A percentile compares a stretch with the other conserved stretches of the same genome.
Evolutionary conservation across 192 early-diverging fungal genomes (phyloP).

Genomic region (Oehlia diaphana): DNA sequence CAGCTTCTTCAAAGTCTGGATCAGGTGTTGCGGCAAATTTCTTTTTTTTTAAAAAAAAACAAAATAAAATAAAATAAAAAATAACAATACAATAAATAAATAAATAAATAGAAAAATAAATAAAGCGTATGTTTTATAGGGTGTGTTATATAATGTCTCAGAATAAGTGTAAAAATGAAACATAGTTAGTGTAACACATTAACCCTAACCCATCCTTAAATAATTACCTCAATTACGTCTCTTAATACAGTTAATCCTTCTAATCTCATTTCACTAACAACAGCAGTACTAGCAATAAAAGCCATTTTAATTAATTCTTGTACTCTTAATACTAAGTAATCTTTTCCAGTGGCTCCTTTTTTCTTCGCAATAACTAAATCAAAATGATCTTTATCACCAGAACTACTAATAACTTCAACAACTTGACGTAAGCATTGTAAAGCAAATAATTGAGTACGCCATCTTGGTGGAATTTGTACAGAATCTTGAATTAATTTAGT

Average conservation of each 20-base stretch:
- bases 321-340: slow-evolving; percentile 75
- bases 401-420: slow-evolving; percentile 58
- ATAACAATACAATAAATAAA: too few species aligned
- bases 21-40: slow-evolving; percentile 77
- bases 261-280: slow-evolving; percentile 69
- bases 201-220: slow-evolving; percentile 9
- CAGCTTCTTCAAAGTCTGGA: slow-evolving; percentile 83
- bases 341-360: slow-evolving; percentile 54
- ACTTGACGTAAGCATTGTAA: slow-evolving; percentile 70
- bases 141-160: too few species aligned
- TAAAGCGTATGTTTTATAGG: too few species aligned
- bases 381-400: slow-evolving; percentile 64
- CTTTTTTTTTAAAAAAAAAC: slow-evolving; percentile 4
- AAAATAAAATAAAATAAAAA: background rate
- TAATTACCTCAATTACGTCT: slow-evolving; percentile 64
- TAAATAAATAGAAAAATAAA: too few species aligned
- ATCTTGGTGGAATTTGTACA: slow-evolving; percentile 56
- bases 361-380: slow-evolving; percentile 63
- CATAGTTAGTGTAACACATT: background rate
- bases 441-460: slow-evolving; percentile 83
- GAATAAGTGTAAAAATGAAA: too few species aligned
- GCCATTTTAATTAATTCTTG: slow-evolving; percentile 88
- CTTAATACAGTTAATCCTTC: slow-evolving; percentile 80
- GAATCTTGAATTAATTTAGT: background rate
- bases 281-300: slow-evolving; percentile 82